Evolutionary conservation across 2,329 filamentous ascomycete species (phyloP).

Genomic region (Alternaria alternata): DNA sequence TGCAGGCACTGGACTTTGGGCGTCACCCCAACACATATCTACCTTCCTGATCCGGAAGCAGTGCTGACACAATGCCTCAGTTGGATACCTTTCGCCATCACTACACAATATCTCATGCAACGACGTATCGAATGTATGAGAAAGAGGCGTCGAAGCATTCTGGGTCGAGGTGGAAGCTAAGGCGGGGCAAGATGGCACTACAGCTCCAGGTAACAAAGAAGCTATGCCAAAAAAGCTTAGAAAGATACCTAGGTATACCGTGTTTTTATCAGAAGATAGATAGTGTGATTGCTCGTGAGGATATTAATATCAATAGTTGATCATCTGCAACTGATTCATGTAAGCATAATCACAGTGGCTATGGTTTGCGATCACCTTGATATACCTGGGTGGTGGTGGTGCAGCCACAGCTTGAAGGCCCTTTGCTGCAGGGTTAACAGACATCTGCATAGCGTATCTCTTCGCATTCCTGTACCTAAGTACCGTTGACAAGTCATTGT

Average conservation of each 20-base stretch:
- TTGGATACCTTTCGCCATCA: neutral
- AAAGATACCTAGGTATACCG: too few species aligned
- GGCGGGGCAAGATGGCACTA: neutral
- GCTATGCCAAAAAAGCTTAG: slow-evolving; percentile 19
- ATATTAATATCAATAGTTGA: too few species aligned
- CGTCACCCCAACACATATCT: neutral
- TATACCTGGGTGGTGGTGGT: too few species aligned
- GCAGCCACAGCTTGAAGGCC: too few species aligned
- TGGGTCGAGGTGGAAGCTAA: neutral
- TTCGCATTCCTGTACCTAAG: neutral
- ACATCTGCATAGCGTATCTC: too few species aligned
- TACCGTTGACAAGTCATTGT: neutral
- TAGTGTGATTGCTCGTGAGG: too few species aligned
- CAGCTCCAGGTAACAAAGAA: neutral
- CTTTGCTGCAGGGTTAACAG: too few species aligned
- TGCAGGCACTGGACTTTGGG: neutral
- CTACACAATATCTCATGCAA: neutral
- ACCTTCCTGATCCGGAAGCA: neutral
- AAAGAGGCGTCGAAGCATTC: neutral
- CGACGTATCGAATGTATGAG: neutral
- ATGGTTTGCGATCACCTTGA: too few species aligned
- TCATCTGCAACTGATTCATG: too few species aligned
- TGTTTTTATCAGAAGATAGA: too few species aligned
- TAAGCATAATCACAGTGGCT: too few species aligned
- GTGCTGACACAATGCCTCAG: neutral